These are phyloP conservation scores for Pseudogymnoascus sp. DNA, from an alignment of 2,329 filamentous ascomycete genomes.

Conservation along the genomic window DNA sequence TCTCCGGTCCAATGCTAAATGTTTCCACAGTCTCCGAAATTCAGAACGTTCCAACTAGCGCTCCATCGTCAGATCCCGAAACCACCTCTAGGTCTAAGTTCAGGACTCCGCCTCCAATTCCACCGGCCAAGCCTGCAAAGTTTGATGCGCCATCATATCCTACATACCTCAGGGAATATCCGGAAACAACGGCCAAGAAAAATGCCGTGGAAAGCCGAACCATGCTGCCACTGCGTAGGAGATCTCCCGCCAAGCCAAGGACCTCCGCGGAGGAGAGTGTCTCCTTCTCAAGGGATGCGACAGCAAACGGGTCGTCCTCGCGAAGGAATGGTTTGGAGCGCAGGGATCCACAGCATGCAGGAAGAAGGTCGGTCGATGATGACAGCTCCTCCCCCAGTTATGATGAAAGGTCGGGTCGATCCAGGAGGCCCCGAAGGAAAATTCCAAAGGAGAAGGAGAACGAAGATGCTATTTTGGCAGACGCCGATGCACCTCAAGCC, in stretches of 20 bases:
- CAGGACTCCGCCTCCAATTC: slow-evolving; percentile 17
- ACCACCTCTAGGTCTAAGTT: slow-evolving; percentile 25
- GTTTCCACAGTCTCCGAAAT: slow-evolving; percentile 21
- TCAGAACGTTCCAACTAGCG: slow-evolving; percentile 18
- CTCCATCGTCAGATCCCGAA: slow-evolving; percentile 18
- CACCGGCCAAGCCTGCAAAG: slow-evolving; percentile 21
- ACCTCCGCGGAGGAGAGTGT: slow-evolving; percentile 11
- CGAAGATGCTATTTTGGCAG: slow-evolving; percentile 28
- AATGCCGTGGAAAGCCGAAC: slow-evolving; percentile 18
- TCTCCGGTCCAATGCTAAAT: slow-evolving; percentile 22
- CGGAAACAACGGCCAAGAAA: slow-evolving; percentile 25
- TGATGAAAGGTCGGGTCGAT: slow-evolving; percentile 26
- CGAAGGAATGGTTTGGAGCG: slow-evolving; percentile 12
- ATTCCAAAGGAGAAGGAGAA: slow-evolving; percentile 26
- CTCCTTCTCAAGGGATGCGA: slow-evolving; percentile 25
- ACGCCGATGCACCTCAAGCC: slow-evolving; percentile 33
- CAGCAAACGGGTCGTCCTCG: slow-evolving; percentile 28
- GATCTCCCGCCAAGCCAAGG: slow-evolving; percentile 16
- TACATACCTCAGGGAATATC: slow-evolving; percentile 30
- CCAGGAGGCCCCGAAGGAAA: slow-evolving; percentile 23
- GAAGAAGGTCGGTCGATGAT: slow-evolving; percentile 16
- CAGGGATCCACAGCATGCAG: neutral
- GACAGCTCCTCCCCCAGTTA: slow-evolving; percentile 25
- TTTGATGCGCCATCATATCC: slow-evolving; percentile 33
- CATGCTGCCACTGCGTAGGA: slow-evolving; percentile 28